Evolutionary conservation across 352 stramenopile species (phyloP).

Genomic region (Aphanomyces cochlioides): DNA sequence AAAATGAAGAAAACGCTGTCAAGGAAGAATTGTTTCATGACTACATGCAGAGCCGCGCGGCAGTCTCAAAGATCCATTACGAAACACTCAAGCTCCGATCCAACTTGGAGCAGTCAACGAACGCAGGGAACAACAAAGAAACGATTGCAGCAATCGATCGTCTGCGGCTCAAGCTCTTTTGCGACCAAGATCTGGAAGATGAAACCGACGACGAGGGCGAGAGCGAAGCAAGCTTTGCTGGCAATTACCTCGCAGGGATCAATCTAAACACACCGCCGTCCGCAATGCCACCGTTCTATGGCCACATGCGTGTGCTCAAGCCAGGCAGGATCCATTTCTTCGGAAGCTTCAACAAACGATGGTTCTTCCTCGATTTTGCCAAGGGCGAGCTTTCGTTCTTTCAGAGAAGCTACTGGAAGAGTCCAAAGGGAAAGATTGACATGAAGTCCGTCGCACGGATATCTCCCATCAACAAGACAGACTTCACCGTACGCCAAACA

Average conservation of each 20-base stretch:
- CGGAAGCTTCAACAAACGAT: slow-evolving; percentile 75
- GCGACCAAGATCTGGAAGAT: slow-evolving; percentile 44
- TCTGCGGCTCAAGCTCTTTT: slow-evolving; percentile 25
- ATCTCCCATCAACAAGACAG: slow-evolving; percentile 62
- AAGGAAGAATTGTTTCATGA: slow-evolving; percentile 28
- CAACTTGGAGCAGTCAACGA: slow-evolving; percentile 18
- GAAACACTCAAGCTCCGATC: slow-evolving; percentile 24
- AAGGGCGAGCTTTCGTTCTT: slow-evolving; percentile 68
- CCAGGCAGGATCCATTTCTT: slow-evolving; percentile 66
- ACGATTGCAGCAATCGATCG: slow-evolving; percentile 26
- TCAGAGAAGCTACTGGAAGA: slow-evolving; percentile 84
- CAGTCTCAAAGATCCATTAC: slow-evolving; percentile 28
- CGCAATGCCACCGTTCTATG: slow-evolving; percentile 59
- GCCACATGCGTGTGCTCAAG: slow-evolving; percentile 72
- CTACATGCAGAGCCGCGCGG: slow-evolving; percentile 30
- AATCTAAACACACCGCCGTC: slow-evolving; percentile 37
- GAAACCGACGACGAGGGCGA: slow-evolving; percentile 52
- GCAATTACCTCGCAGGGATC: slow-evolving; percentile 29
- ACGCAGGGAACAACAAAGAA: slow-evolving; percentile 18
- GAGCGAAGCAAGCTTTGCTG: slow-evolving; percentile 33
- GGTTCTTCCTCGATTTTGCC: slow-evolving; percentile 78
- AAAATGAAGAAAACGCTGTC: slow-evolving; percentile 26
- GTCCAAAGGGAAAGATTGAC: slow-evolving; percentile 63
- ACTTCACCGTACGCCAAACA: slow-evolving; percentile 53
- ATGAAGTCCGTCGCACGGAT: slow-evolving; percentile 55